Percentiles rank a stretch among this genome's conserved stretches.
These are phyloP conservation scores for Furcasterigmium furcatum DNA, from an alignment of 2,329 filamentous ascomycete species.

Conservation along the genomic window DNA sequence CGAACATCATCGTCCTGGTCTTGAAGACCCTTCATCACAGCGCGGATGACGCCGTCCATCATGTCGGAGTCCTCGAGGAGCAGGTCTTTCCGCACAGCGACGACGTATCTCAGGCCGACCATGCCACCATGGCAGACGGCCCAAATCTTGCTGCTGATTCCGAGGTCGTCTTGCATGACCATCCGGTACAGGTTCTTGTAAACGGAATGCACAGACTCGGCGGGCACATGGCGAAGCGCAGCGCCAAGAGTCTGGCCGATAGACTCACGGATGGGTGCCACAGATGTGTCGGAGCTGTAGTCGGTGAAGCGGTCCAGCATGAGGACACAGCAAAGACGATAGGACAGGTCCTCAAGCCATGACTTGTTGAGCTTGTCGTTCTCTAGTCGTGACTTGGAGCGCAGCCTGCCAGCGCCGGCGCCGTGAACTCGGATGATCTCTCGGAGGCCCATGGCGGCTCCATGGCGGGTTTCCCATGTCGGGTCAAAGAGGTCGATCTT, in stretches of 20 bases:
- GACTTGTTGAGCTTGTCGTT: constrained; percentile 77
- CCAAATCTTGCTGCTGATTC: constrained; percentile 75
- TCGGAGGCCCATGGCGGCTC: constrained; percentile 89
- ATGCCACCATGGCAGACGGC: constrained; percentile 97
- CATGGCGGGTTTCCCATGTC: constrained; percentile 93
- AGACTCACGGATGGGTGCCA: constrained; percentile 93
- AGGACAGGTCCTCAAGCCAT: constrained; percentile 95
- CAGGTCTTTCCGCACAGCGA: constrained; percentile 90
- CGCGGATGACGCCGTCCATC: constrained; percentile 87
- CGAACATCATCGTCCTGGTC: constrained; percentile 94
- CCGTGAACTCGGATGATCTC: constrained; percentile 93
- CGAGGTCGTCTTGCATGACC: constrained; percentile 85
- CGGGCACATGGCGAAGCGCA: constrained; percentile 77
- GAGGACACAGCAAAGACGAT: constrained; percentile 88
- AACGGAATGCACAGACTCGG: constrained; percentile 75
- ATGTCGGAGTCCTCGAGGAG: constrained; percentile 79
- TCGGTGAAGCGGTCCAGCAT: constrained; percentile 98
- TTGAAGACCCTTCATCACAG: constrained; percentile 91
- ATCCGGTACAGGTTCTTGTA: constrained; percentile 84
- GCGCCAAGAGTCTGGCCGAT: constrained; percentile 92
- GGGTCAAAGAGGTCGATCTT: constrained; percentile 91
- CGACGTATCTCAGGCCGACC: constrained; percentile 92
- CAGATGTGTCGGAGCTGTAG: constrained; percentile 95
- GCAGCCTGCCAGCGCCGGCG: constrained; percentile 75
- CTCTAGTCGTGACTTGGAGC: constrained; percentile 65